Evolutionary conservation across 139 green algal species (phyloP).

Genomic region (Tetradesmus obliquus): DNA sequence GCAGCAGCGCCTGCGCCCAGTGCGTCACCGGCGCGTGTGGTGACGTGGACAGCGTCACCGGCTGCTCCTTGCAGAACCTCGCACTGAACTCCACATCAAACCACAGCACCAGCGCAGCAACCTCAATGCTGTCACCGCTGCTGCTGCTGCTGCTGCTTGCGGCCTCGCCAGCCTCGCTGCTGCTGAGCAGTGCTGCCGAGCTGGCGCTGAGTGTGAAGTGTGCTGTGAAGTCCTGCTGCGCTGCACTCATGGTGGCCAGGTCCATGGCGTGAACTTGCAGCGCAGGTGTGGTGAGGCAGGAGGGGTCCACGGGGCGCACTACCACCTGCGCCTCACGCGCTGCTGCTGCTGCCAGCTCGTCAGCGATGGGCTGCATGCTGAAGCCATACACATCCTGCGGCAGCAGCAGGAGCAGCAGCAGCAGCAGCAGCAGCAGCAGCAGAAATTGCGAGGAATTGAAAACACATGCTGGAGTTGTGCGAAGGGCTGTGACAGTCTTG

Average conservation of each 20-base stretch:
- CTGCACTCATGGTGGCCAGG: constrained; percentile 74
- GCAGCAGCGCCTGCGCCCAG: constrained; percentile 94
- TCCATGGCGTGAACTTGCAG: constrained; percentile 77
- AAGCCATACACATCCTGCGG: constrained; percentile 93
- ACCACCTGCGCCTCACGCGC: constrained; percentile 15
- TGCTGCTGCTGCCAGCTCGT: constrained; percentile 55
- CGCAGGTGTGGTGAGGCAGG: constrained; percentile 2
- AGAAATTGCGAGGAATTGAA: not conserved
- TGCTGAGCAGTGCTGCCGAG: not conserved
- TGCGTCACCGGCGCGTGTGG: constrained; percentile 82
- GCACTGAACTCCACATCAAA: constrained; percentile 93
- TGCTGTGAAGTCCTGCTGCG: constrained; percentile 90
- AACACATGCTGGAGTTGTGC: not conserved
- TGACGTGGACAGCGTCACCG: constrained; percentile 86
- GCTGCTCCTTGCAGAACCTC: constrained; percentile 84
- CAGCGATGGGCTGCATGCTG: constrained; percentile 77
- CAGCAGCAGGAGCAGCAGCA: not conserved
- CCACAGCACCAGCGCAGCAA: constrained; percentile 89
- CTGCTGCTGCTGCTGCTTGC: constrained; percentile 37
- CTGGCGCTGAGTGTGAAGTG: constrained; percentile 63
- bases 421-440: not conserved
- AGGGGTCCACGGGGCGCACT: not conserved
- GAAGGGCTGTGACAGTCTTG: not conserved
- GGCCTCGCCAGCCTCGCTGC: not conserved
- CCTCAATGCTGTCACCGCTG: constrained; percentile 33